phyloP scores from a whole-genome alignment of 106 monocot species.

The Triglochin maritima region DNA sequence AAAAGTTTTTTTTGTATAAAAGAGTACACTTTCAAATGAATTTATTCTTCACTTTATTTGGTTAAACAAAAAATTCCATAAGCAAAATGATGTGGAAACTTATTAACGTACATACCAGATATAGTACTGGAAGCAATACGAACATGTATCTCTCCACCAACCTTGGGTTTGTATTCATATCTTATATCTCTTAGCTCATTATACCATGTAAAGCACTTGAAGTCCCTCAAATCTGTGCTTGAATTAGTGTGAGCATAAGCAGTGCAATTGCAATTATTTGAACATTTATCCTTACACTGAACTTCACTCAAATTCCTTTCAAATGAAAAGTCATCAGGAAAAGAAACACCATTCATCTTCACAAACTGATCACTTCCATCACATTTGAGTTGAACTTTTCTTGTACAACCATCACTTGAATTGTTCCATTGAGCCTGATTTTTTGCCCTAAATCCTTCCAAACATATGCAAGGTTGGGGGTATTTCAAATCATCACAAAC shows the following conservation, averaged over 20 bases:
- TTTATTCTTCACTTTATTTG: no score
- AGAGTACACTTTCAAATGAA: no score
- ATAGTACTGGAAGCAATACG: no score
- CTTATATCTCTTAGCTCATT: no score
- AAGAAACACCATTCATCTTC: conserved; percentile 1
- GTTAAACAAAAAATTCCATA: no score
- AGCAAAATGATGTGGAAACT: no score
- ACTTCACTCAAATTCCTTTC: not conserved
- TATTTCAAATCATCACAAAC: conserved; percentile 10
- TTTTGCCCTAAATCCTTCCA: conserved; percentile 16
- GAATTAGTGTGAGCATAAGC: conserved; percentile 17
- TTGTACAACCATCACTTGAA: conserved; percentile 15
- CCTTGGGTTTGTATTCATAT: no score
- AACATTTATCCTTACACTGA: conserved; percentile 24
- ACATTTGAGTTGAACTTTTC: conserved; percentile 21
- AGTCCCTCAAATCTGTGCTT: not conserved
- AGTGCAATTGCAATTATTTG: conserved; percentile 31
- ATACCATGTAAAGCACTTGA: no score
- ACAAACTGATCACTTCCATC: conserved; percentile 15
- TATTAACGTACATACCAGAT: no score
- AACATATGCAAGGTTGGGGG: conserved; percentile 15
- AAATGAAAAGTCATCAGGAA: conserved; percentile 6
- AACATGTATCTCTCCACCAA: no score
- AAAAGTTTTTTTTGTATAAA: no score
- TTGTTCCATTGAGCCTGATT: conserved; percentile 21